These are phyloP conservation scores for Neopestalotiopsis sp. DNA, from an alignment of 2,329 filamentous ascomycete genomes.

Conservation along the genomic window DNA sequence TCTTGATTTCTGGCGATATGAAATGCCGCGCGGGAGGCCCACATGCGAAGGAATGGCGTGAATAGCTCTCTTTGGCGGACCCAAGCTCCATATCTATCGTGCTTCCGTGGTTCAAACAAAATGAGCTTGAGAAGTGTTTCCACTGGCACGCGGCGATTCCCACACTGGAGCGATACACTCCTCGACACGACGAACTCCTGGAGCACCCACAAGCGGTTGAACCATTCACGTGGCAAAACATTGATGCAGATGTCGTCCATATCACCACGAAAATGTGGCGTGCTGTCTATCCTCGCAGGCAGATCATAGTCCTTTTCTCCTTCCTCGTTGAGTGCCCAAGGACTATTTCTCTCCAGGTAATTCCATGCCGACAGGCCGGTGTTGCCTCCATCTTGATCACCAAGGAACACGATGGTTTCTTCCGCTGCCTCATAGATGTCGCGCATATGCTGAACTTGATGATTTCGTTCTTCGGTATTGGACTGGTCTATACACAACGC, in stretches of 20 bases:
- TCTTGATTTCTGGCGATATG: background rate
- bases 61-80: background rate
- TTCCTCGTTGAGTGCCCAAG: background rate
- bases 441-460: constrained; percentile 6
- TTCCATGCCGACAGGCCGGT: background rate
- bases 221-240: background rate
- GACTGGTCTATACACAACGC: background rate
- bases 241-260: background rate
- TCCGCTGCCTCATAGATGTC: background rate
- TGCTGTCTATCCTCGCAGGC: background rate
- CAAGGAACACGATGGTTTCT: background rate
- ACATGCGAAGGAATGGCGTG: background rate
- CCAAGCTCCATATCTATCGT: background rate
- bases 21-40: background rate
- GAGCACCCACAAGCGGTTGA: background rate
- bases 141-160: background rate
- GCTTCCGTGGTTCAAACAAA: background rate
- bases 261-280: background rate
- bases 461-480: background rate
- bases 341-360: background rate
- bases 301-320: background rate
- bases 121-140: background rate
- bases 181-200: constrained; percentile 8
- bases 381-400: background rate
- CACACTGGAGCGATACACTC: background rate